Base-by-base conservation (phyloP, 179 eudicot species). In the Silene vulgaris region DNA sequence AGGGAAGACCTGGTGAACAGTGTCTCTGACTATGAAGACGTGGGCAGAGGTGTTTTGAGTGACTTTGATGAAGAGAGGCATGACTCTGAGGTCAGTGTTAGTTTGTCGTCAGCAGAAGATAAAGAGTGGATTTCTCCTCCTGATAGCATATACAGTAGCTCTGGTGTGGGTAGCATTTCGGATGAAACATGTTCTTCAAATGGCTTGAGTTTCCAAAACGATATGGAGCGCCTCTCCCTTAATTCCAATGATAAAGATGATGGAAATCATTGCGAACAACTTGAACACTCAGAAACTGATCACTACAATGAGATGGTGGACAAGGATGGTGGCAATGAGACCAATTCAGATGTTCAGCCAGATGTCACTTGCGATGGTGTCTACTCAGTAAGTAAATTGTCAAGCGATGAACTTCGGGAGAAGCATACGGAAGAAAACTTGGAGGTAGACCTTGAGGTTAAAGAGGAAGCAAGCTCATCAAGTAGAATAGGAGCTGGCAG, bases 121-220 rank as follows among this genome's bases (percentile, higher is more conserved):
- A 85, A 80, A 82, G 96, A 85, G 78, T 89, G 97, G 97, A 77
- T 93, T 69, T 93, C 99, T 85, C 97, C 97, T 78, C 97, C 99
- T 64, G 91, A 75, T 71, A 90, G 96, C 83, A 85, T 90, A 64
- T 76, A 79, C 65, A 85, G 88, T 82, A 83, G 92, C 81, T 82
- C 93, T 74, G 91, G 74, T 45, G 84, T 82, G 71, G 89, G 74
- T 72, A 79, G 68, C 61, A 57, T 82, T 61, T 86, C 90, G 68
- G 83, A 85, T 69, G 91, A 87, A 74, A 79, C 82, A 64, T 81
- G 79, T 80, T 72, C 86, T 77, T 81, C 81, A 67, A 87, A 77
- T 81, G 79, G 84, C 76, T 81, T 84, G 71, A 85, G 71, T 86
- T 82, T 84, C 78, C 82, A 75, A 45, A 90, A 86, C 75, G 48